Conservation (phyloP, 371 early-diverging fungal genomes). For the Lichtheimia hyalospora region DNA sequence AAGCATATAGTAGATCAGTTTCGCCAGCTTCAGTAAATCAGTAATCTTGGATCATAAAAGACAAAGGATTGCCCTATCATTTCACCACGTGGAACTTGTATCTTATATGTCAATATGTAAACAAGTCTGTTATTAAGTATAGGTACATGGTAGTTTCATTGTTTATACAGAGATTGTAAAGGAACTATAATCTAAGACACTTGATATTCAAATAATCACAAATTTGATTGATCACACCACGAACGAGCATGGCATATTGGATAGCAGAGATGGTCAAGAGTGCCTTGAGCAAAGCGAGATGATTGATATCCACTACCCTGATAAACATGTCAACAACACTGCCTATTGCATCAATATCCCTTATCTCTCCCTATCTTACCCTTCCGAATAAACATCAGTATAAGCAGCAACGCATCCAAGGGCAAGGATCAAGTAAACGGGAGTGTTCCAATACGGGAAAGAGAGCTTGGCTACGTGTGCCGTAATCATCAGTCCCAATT, state of each 20-base stretch:
- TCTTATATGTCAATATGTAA: not conserved
- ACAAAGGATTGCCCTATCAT: not conserved
- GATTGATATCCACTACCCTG: slow-evolving; percentile 22
- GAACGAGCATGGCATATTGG: slow-evolving; percentile 69
- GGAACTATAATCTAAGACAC: slow-evolving; percentile 52
- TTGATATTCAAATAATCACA: slow-evolving; percentile 83
- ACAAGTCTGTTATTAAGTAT: not conserved
- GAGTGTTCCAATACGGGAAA: slow-evolving; percentile 76
- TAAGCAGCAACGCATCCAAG: slow-evolving; percentile 71
- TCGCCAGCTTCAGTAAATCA: not conserved
- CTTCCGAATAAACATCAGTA: slow-evolving; percentile 44
- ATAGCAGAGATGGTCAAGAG: slow-evolving; percentile 26
- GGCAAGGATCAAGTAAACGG: slow-evolving; percentile 44
- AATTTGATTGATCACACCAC: slow-evolving; percentile 76
- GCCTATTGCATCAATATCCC: not conserved
- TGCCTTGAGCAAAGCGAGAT: slow-evolving; percentile 21
- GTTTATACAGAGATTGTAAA: not conserved
- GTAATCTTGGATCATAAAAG: not conserved
- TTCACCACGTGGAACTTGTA: not conserved
- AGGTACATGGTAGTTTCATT: not conserved
- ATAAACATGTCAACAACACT: not conserved
- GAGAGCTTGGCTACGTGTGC: slow-evolving; percentile 82
- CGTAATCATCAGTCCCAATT: slow-evolving; percentile 82
- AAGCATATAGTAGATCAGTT: too few species aligned
- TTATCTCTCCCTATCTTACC: slow-evolving; percentile 35